Evolutionary conservation across 1,284 basidiomycete species (phyloP), one percentile per base, ranked within the genome.

Genomic region (Malassezia caprae): DNA sequence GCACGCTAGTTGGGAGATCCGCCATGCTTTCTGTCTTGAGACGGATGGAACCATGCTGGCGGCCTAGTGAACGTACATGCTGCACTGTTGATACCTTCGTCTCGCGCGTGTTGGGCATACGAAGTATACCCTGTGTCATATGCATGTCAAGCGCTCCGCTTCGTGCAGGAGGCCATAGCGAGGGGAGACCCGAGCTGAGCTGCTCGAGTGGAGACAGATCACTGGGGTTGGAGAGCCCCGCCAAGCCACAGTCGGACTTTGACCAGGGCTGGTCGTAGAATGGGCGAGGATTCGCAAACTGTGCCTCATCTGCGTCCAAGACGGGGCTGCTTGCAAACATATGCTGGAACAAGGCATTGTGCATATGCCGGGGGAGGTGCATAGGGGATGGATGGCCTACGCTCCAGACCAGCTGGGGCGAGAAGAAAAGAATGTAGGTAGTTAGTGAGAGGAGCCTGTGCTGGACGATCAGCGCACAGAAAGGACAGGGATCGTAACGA

Each of bases 21-120:
- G 6, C 3, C 46, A 48, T 21, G 17, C 28, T 21, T 39, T 48
- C 27, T 8, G 46, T 26, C 46, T 48, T 37, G 24, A 48, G n/a
- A 4, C 34, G 46, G n/a, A 48, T 37, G 30, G 46, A 48, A 8
- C 46, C 46, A 31, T 48, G 46, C 34, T 48, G 27, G n/a, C 46
- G 46, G n/a, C 46, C 46, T 10, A 48, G n/a, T 8, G 13, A 13
- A n/a, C 13, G 23, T 3, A 48, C 26, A 24, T 31, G 35, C 31
- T 37, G 32, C 13, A 48, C 46, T 11, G 23, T 37, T 11, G 46
- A 48, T 19, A 39, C 34, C 26, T 48, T 48, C 19, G 34, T 48
- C 19, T 23, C 46, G 17, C n/a, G 19, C n/a, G 21, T 15, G 15
- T 37, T 28, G 8, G 46, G n/a, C 23, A 39, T 31, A 2, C 32